Evolutionary conservation across 208 protist species (phyloP).

Genomic region (Vickermania ingenoplastis): DNA sequence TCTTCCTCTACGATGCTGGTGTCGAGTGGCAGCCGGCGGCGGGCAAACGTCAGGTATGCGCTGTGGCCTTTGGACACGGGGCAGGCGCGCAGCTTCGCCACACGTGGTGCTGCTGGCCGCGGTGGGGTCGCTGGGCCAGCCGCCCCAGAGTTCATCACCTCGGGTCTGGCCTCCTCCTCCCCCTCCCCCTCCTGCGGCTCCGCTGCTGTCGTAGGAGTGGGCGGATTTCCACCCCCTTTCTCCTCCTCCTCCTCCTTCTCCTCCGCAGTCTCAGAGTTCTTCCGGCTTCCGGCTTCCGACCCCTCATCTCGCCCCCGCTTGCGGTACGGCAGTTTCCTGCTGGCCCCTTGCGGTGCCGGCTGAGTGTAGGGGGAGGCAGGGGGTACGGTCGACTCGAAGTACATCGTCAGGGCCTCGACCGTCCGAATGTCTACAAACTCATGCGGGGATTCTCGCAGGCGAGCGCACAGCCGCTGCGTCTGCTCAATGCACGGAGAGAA

Average conservation of each 20-base stretch:
- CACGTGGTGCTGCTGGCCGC: not conserved
- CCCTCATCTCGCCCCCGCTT: slow-evolving; percentile 42
- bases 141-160: not conserved
- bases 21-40: slow-evolving; percentile 30
- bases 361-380: not conserved
- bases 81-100: slow-evolving; percentile 39
- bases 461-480: slow-evolving; percentile 71
- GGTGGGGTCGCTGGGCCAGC: not conserved
- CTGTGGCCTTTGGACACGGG: slow-evolving; percentile 83
- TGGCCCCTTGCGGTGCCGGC: not conserved
- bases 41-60: slow-evolving; percentile 87
- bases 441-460: slow-evolving; percentile 44
- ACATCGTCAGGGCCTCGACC: slow-evolving; percentile 73
- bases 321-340: slow-evolving; percentile 3
- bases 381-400: slow-evolving; percentile 51
- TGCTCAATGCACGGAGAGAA: slow-evolving; percentile 94
- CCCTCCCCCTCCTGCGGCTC: not conserved
- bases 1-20: not conserved
- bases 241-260: slow-evolving; percentile 7
- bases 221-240: too few species aligned
- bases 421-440: slow-evolving; percentile 84
- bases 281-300: not conserved
- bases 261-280: slow-evolving; percentile 8
- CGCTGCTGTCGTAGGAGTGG: not conserved
- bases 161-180: too few species aligned